These are phyloP conservation scores for Diaporthe caulivora DNA, from an alignment of 2,329 filamentous ascomycete genomes.

Conservation along the genomic window DNA sequence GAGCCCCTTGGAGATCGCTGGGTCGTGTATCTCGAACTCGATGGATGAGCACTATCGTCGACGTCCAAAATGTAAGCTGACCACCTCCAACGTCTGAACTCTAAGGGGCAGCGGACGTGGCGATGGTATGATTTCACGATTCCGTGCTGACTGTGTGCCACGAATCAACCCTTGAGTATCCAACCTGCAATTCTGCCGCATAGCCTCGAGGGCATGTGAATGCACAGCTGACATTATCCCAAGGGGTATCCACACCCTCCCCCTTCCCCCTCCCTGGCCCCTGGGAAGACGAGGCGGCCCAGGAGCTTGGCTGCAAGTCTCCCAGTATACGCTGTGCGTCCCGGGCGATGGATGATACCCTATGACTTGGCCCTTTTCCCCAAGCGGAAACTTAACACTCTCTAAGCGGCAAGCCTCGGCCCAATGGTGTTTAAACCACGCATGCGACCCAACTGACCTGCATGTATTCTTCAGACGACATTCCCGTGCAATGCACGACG, in stretches of 20 bases:
- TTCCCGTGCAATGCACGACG: slow-evolving; percentile 11
- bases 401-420: background rate
- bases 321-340: background rate
- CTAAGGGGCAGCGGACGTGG: background rate
- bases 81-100: slow-evolving; percentile 14
- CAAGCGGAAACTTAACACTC: background rate
- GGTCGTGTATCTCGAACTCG: slow-evolving; percentile 14
- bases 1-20: slow-evolving; percentile 9
- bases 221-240: background rate
- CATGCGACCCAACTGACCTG: slow-evolving; percentile 4
- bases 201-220: slow-evolving; percentile 29
- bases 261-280: background rate
- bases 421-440: background rate
- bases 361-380: slow-evolving; percentile 9
- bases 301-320: background rate
- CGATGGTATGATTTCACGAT: background rate
- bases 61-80: slow-evolving; percentile 16
- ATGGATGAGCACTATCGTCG: background rate
- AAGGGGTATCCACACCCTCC: too few relatives aligned
- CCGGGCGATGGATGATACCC: background rate
- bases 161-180: background rate
- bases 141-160: slow-evolving; percentile 1
- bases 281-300: background rate
- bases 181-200: background rate
- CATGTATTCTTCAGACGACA: slow-evolving; percentile 14